Evolutionary conservation across 164 flowering plant genomes (phyloP).

Genomic region (Liquidambar formosana): DNA sequence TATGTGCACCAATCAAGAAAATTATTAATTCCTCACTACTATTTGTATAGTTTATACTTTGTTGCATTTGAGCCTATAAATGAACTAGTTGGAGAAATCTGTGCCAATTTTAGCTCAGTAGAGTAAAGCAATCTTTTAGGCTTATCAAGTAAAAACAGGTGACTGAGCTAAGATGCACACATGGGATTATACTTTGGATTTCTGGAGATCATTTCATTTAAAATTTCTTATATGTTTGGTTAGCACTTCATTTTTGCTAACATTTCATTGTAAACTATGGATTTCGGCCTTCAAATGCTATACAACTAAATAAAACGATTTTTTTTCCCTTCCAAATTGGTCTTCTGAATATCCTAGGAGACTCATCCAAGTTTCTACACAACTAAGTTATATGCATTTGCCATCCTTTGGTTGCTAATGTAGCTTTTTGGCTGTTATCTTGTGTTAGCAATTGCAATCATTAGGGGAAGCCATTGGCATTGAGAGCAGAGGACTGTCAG

Average conservation of each 20-base stretch:
- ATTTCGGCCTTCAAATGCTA: background rate
- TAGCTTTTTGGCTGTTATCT: background rate
- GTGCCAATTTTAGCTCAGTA: too few relatives aligned
- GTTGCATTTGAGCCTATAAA: too few relatives aligned
- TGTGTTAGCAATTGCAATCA: constrained; percentile 38
- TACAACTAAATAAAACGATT: background rate
- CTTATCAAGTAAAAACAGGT: too few relatives aligned
- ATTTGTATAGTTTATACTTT: background rate
- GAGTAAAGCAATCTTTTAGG: too few relatives aligned
- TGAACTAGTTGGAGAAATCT: too few relatives aligned
- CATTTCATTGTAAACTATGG: background rate
- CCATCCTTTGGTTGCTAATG: background rate
- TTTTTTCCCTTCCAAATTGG: background rate
- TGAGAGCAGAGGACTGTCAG: constrained; percentile 39
- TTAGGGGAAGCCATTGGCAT: constrained; percentile 40
- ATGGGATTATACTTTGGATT: background rate
- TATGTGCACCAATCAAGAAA: too few relatives aligned
- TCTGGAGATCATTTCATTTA: background rate
- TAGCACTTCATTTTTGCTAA: too few relatives aligned
- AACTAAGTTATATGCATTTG: background rate
- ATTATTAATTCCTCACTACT: background rate
- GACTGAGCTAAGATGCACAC: background rate
- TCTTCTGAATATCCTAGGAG: background rate
- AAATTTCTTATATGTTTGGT: background rate
- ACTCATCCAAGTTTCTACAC: background rate